These are phyloP conservation scores for Geotrichum restrictum DNA, from an alignment of 1,139 yeast genomes.

Conservation along the genomic window DNA sequence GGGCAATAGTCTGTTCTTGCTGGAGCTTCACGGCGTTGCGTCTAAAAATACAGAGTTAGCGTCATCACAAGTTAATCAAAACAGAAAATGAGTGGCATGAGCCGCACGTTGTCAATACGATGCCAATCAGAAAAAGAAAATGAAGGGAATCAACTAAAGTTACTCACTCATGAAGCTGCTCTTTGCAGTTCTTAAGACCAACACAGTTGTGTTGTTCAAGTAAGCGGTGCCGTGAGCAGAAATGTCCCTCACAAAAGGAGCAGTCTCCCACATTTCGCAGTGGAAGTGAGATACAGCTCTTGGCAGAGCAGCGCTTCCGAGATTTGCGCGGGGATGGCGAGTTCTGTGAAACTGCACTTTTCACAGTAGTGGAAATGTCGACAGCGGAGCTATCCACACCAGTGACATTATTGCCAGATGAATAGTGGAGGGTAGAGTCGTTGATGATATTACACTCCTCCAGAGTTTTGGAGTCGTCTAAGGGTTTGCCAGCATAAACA, in stretches of 20 bases:
- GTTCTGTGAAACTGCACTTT: conserved; percentile 22
- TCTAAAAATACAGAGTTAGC: conserved; percentile 10
- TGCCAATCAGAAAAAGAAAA: not conserved
- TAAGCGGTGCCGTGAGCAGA: conserved; percentile 81
- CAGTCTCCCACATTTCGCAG: conserved; percentile 87
- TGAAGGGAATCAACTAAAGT: not conserved
- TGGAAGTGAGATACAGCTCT: conserved; percentile 60
- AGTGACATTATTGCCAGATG: conserved; percentile 32
- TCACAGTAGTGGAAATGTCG: no score
- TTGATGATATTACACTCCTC: conserved; percentile 77
- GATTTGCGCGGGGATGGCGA: conserved; percentile 41
- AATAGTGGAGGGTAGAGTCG: conserved; percentile 71
- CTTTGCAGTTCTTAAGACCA: conserved; percentile 77
- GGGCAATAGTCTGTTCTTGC: conserved; percentile 45
- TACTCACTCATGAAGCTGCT: conserved; percentile 58
- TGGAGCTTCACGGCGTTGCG: conserved; percentile 44
- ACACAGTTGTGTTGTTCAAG: conserved; percentile 80
- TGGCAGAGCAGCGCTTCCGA: conserved; percentile 62
- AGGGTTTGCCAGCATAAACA: conserved; percentile 55
- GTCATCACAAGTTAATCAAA: not conserved
- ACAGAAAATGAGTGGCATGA: not conserved
- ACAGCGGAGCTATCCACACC: no score
- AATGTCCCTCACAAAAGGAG: conserved; percentile 78
- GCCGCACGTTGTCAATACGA: not conserved
- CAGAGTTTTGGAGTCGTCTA: conserved; percentile 74